Base-by-base conservation (phyloP, 1,284 basidiomycete genomes). In the Apiotrichum brassicae region DNA sequence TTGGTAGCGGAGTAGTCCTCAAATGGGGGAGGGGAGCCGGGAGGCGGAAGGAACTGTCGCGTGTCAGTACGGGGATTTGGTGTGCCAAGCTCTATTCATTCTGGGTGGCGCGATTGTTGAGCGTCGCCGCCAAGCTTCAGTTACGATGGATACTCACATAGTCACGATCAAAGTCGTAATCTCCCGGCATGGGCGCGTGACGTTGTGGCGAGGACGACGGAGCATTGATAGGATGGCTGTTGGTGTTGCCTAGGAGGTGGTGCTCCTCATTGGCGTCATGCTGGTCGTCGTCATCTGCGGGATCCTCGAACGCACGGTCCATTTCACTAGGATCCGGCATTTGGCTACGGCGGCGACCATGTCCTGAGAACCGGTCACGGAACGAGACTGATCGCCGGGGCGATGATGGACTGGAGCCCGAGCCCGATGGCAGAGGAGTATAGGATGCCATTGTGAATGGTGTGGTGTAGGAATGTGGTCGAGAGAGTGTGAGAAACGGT, bases 81-180 rank as follows among this genome's bases (percentile, higher is more conserved):
- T 30, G 28, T 8, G 8, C 8, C 28, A 14, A 8, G 28, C 8
- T 14, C 9, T 14, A 14, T 30, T 8, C 28, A 8, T 30, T 30
- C 28, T 14, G 28, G 9, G 14, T 30, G 28, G 28, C 9, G 28
- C 28, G 14, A 30, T 9, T 30, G 28, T 14, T 9, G 28, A 8
- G 14, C 28, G 28, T 7, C 28, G 28, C 14, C 14, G 28, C 28
- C 16, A 16, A 6, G 22, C 32, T 30, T 19, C n/a, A 38, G 12
- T 25, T n/a, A 49, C 14, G 11, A n/a, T n/a, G 26, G 24, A 20
- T 22, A 64, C 74, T 61, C 53, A 75, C 88, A 53, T 83, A 85
- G 61, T 87, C 84, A 24, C 86, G 77, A 67, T 89, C 87, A 71
- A 90, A 91, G 70, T 91, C 86, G 68, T 92, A 91, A 5, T 79